Conservation (phyloP, 768 basidiomycete species). For the Pholiota conissans region DNA sequence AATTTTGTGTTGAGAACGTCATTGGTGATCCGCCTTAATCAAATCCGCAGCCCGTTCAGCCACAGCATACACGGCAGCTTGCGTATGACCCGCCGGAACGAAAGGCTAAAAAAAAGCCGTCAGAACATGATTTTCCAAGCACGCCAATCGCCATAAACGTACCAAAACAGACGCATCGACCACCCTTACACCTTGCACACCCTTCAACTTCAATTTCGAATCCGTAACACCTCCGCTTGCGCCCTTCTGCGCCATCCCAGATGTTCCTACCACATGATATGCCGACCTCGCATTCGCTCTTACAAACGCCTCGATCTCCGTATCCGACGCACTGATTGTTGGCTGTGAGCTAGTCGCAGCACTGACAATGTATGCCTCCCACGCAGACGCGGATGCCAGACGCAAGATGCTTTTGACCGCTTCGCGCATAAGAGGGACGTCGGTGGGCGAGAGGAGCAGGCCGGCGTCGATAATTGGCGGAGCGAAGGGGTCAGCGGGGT, state of each 20-base stretch:
- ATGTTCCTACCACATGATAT: slow-evolving; percentile 29
- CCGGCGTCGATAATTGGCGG: slow-evolving; percentile 1
- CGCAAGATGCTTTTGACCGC: slow-evolving; percentile 17
- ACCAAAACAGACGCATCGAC: slow-evolving; percentile 35
- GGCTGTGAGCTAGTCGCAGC: slow-evolving; percentile 9
- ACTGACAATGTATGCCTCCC: slow-evolving; percentile 24
- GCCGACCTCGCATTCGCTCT: slow-evolving; percentile 17
- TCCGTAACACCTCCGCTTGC: slow-evolving; percentile 28
- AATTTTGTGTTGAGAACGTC: no score
- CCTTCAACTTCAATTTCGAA: slow-evolving; percentile 30
- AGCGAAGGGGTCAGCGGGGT: background rate
- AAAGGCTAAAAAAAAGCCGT: slow-evolving; percentile 14
- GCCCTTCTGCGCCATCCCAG: slow-evolving; percentile 25
- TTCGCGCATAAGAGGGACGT: slow-evolving; percentile 24
- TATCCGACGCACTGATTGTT: slow-evolving; percentile 20
- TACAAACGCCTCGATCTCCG: slow-evolving; percentile 20
- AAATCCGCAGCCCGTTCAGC: slow-evolving; percentile 22
- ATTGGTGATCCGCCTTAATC: background rate
- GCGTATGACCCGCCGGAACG: slow-evolving; percentile 29
- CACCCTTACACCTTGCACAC: slow-evolving; percentile 27
- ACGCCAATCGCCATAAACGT: slow-evolving; percentile 6
- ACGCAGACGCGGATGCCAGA: slow-evolving; percentile 24
- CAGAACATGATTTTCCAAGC: background rate
- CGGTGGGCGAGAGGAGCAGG: slow-evolving; percentile 10
- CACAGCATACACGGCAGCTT: slow-evolving; percentile 29